phyloP scores from a whole-genome alignment of 192 early-diverging fungal species.

The Lobosporangium transversale region DNA sequence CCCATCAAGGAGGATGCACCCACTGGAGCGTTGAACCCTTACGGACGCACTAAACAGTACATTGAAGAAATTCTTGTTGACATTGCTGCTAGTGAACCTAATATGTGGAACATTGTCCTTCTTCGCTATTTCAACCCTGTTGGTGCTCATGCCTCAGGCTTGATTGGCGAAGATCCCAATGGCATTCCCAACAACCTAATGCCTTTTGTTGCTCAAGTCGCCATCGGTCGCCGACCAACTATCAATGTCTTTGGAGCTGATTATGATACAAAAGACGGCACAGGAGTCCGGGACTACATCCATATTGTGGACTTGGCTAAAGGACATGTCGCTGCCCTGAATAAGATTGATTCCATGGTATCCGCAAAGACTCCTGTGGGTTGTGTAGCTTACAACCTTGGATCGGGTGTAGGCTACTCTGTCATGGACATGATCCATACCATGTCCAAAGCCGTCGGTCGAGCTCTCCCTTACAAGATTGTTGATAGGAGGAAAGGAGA shows the following conservation, averaged over 20 bases:
- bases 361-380: slow-evolving; percentile 55
- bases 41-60: slow-evolving; percentile 90
- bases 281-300: slow-evolving; percentile 94
- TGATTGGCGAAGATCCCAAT: slow-evolving; percentile 92
- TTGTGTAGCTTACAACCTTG: slow-evolving; percentile 87
- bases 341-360: slow-evolving; percentile 65
- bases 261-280: slow-evolving; percentile 94
- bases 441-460: slow-evolving; percentile 82
- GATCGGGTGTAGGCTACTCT: slow-evolving; percentile 88
- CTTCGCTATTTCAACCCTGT: slow-evolving; percentile 98
- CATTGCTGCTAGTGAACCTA: slow-evolving; percentile 33
- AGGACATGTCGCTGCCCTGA: slow-evolving; percentile 89
- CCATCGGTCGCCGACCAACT: slow-evolving; percentile 83
- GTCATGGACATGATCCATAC: slow-evolving; percentile 85
- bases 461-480: slow-evolving; percentile 76
- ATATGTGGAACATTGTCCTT: slow-evolving; percentile 65
- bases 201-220: slow-evolving; percentile 91
- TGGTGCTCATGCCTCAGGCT: slow-evolving; percentile 91
- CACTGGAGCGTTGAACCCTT: slow-evolving; percentile 83
- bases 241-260: slow-evolving; percentile 93
- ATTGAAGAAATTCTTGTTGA: slow-evolving; percentile 83
- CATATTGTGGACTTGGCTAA: slow-evolving; percentile 93
- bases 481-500: slow-evolving; percentile 81
- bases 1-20: slow-evolving; percentile 67
- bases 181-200: slow-evolving; percentile 93